Percentiles rank a stretch among this genome's conserved stretches.
Evolutionary conservation across 352 stramenopile genomes (phyloP).

Genomic region (Phytophthora vignae): DNA sequence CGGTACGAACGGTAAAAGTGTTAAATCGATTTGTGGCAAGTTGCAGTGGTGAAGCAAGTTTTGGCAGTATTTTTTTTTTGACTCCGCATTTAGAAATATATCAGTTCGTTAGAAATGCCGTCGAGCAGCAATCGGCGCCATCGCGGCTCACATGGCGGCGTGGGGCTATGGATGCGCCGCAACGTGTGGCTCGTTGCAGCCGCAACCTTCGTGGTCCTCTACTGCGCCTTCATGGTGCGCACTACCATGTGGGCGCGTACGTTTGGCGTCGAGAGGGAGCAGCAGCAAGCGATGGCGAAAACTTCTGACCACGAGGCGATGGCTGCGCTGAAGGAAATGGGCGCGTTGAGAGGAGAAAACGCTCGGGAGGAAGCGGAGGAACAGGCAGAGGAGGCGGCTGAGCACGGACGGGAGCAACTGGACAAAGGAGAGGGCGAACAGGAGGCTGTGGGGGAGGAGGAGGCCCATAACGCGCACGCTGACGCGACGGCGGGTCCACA

Average conservation of each 20-base stretch:
- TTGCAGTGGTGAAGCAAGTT: not conserved
- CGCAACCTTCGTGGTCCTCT: constrained; percentile 40
- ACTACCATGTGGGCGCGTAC: constrained; percentile 38
- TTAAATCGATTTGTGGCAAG: not conserved
- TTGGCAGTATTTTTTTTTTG: too few species aligned
- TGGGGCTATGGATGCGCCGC: constrained; percentile 32
- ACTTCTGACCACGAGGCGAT: constrained; percentile 7
- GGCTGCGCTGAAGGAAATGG: constrained; percentile 22
- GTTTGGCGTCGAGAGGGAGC: constrained; percentile 14
- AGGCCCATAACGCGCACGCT: constrained; percentile 24
- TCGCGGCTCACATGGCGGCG: constrained; percentile 4
- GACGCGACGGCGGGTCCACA: constrained; percentile 24
- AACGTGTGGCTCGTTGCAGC: constrained; percentile 40
- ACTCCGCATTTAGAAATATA: constrained; percentile 8
- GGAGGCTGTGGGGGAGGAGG: constrained; percentile 25
- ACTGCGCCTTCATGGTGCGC: constrained; percentile 49
- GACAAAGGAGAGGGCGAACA: constrained; percentile 27
- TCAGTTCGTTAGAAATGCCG: constrained; percentile 12
- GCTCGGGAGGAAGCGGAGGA: constrained; percentile 17
- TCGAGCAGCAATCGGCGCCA: constrained; percentile 12
- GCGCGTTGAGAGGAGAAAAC: constrained; percentile 14
- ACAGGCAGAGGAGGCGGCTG: constrained; percentile 19
- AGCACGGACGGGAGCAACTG: constrained; percentile 28
- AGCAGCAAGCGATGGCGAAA: constrained; percentile 9
- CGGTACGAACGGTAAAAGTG: not conserved